Percentiles rank a stretch among this genome's conserved stretches.
Evolutionary conservation across 345 rosid species (phyloP).

Genomic region (Psidium friedrichsthalianum): DNA sequence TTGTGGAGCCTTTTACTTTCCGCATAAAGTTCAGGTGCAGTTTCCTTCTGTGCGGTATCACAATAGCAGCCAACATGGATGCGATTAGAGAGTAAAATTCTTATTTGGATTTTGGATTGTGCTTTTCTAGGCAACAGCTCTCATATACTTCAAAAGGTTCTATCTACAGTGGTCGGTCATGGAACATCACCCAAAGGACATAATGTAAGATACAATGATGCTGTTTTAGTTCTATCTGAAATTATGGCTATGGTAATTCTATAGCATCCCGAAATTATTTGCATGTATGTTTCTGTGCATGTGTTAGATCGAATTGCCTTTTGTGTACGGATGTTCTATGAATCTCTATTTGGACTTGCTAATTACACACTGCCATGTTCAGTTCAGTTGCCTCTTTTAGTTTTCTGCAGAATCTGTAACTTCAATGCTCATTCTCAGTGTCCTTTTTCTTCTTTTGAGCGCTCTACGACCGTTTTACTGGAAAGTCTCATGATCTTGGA

Average conservation of each 20-base stretch:
- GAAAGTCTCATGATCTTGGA: not conserved
- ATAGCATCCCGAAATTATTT: not conserved
- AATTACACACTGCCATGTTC: not conserved
- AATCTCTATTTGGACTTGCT: not conserved
- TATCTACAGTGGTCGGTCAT: slow-evolving; percentile 98
- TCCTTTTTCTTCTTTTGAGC: not conserved
- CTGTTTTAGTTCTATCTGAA: not conserved
- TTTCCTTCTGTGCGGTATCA: not conserved
- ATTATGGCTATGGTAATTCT: not conserved
- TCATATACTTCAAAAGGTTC: slow-evolving; percentile 88
- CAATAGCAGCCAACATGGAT: not conserved
- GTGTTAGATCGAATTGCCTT: not conserved
- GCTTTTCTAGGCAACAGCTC: slow-evolving; percentile 71
- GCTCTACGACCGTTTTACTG: not conserved
- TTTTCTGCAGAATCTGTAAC: not conserved
- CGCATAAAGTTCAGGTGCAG: slow-evolving; percentile 86
- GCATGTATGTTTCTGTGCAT: not conserved
- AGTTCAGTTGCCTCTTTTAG: not conserved
- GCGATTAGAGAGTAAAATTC: not conserved
- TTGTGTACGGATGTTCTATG: not conserved
- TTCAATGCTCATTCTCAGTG: not conserved
- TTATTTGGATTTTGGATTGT: not conserved
- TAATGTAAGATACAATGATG: slow-evolving; percentile 45
- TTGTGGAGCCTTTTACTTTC: slow-evolving; percentile 89
- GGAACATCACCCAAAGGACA: slow-evolving; percentile 94